Base-by-base conservation (phyloP, 2,329 filamentous ascomycete genomes). In the Ophiocordyceps camponoti-saundersi region DNA sequence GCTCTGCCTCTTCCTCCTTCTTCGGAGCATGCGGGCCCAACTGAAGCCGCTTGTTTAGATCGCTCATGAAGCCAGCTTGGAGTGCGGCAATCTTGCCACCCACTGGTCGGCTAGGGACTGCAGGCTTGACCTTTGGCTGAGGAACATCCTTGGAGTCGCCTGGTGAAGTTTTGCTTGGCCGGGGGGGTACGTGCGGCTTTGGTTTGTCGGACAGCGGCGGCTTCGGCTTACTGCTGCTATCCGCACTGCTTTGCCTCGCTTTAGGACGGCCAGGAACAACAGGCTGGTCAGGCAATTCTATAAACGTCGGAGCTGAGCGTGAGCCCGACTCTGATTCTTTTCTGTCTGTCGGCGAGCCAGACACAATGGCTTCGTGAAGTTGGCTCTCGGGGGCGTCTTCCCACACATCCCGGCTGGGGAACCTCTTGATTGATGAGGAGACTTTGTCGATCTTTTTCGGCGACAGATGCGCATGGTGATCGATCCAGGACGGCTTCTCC, bases 341-440 rank as follows among this genome's bases (percentile, higher is more conserved):
- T 48, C 59, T 56, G 13, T 60, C 56, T 45, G 57, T 49, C 7
- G 54, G 56, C 12, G 61, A 55, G 50, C 53, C 63, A 52, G 53
- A 62, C 57, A 93, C 80, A 0, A 82, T 89, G 0, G 89, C 84
- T 56, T 88, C 79, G 20, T 93, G 73, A 52, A 83, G 74, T 48
- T 85, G 75, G 56, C 85, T 90, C 55, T 94, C 87, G 1, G 90
- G 90, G 0, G 77, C 80, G 61, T 96, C 90, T 65, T 96, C 90
- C 90, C 90, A 95, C 41, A 95, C 79, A 63, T 96, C 90, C 47
- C 80, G 79, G 60, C 89, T 95, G 0, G 90, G 90, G 61, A 96
- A 96, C 13, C 87, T 79, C 46, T 81, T 70, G 53, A 40, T 40
- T 12, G 74, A 59, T 16, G 68, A 69, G 6, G 81, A 75, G 21